These are phyloP conservation scores for Cordyceps cicadae DNA, from an alignment of 2,329 filamentous ascomycete species.

Conservation along the genomic window DNA sequence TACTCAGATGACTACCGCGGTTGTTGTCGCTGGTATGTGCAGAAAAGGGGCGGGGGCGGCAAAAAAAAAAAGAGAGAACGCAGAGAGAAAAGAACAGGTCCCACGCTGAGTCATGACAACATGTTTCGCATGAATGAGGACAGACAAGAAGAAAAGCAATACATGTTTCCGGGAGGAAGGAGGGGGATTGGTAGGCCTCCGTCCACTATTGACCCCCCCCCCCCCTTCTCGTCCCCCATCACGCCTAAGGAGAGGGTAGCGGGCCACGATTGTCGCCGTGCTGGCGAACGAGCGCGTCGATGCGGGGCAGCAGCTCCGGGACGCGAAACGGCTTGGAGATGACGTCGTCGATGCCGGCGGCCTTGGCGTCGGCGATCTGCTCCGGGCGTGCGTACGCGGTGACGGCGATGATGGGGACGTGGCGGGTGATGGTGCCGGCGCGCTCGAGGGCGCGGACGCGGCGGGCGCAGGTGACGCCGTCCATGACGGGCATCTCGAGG, in stretches of 20 bases:
- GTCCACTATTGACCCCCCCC: no score
- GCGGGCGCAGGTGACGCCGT: constrained; percentile 65
- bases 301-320: constrained; percentile 59
- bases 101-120: no score
- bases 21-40: no score
- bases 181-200: no score
- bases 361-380: constrained; percentile 63
- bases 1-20: no score
- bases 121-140: no score
- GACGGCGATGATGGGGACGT: constrained; percentile 75
- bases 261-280: constrained; percentile 19
- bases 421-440: constrained; percentile 50
- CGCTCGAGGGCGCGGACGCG: constrained; percentile 61
- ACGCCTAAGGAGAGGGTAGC: not conserved
- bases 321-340: constrained; percentile 77
- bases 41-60: no score
- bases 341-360: constrained; percentile 68
- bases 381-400: constrained; percentile 71
- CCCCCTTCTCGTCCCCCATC: no score
- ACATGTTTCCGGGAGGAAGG: no score
- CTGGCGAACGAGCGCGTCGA: constrained; percentile 46
- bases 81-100: no score
- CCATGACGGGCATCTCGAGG: constrained; percentile 77
- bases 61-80: no score
- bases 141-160: not conserved